A percentile compares a stretch with the other conserved stretches of the same genome.
Evolutionary conservation across 371 early-diverging fungal species (phyloP).

Genomic region (Apophysomyces elegans): DNA sequence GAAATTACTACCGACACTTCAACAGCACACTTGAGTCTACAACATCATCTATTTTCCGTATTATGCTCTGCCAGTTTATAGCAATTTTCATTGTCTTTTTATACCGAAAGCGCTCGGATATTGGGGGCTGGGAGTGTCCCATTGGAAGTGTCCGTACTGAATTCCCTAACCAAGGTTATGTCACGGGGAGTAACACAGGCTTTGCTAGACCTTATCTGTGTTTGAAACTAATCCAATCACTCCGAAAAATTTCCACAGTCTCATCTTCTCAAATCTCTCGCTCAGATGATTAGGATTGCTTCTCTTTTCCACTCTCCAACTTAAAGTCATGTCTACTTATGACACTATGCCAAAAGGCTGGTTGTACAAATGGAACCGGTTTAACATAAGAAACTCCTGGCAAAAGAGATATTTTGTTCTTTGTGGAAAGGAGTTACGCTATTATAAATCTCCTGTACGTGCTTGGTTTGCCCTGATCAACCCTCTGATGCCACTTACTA

Average conservation of each 20-base stretch:
- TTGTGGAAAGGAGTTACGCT: constrained; percentile 23
- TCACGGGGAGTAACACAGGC: constrained; percentile 6
- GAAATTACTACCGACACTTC: too few relatives aligned
- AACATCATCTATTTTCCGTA: too few relatives aligned
- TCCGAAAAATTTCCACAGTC: constrained; percentile 10
- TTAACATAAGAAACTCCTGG: constrained; percentile 20
- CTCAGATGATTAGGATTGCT: not conserved
- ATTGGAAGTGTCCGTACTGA: too few relatives aligned
- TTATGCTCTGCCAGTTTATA: too few relatives aligned
- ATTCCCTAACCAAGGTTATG: not conserved
- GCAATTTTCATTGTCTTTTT: too few relatives aligned
- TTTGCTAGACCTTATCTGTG: not conserved
- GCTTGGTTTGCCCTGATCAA: not conserved
- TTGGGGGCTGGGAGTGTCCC: too few relatives aligned
- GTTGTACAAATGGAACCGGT: constrained; percentile 23
- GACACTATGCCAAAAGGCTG: constrained; percentile 21
- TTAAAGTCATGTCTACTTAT: not conserved
- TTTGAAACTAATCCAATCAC: constrained; percentile 9
- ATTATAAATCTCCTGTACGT: constrained; percentile 28
- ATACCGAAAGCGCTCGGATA: too few relatives aligned
- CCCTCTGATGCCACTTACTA: not conserved
- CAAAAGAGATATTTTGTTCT: constrained; percentile 28
- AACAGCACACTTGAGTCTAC: too few relatives aligned
- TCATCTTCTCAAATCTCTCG: constrained; percentile 3
- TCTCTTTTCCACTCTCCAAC: not conserved